Base-by-base conservation (phyloP, 2,329 filamentous ascomycete species). In the Hortaea sp. region DNA sequence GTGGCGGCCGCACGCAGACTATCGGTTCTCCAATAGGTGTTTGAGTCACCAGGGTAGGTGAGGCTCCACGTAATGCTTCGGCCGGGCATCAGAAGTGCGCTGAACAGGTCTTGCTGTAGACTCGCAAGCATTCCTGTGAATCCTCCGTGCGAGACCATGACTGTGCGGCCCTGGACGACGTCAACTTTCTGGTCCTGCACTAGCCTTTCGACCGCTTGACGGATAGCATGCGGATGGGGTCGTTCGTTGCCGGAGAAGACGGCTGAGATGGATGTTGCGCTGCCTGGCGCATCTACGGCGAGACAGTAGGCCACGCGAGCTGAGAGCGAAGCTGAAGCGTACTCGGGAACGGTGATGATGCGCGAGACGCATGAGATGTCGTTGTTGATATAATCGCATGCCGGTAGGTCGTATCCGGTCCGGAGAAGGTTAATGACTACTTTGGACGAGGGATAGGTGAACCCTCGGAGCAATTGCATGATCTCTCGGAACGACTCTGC, bases 151-250 rank as follows among this genome's bases (percentile, higher is more conserved):
- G 48, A 48, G 6, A 48, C 42, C 12, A 49, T 44, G n/a, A 56
- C 45, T 6, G 37, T 51, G 5, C 53, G 38, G 34, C 53, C 52
- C 32, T 54, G 52, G 5, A 56, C 31, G 5, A 56, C 28, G 35
- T 54, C 48, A 10, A 53, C 44, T 38, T 54, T 54, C 12, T 29
- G 27, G 42, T 56, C 45, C 27, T 48, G 47, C 34, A 47, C 7
- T 5, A 56, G 44, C 20, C 50, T 48, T 7, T 48, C 46, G 10
- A 48, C 47, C n/a, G 53, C 53, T 27, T 41, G 43, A n/a, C 50
- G 46, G 6, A 50, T 20, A 6, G 52, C 50, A 40, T 54, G 45
- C 30, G 53, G 53, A 39, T 56, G 53, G 30, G 50, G 52, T 6
- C 44, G 45, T 27, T 54, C 42, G 13, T 46, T 29, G 7, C 40